These are phyloP conservation scores for Pseudocercospora musae DNA, from an alignment of 2,329 filamentous ascomycete species.

Conservation along the genomic window DNA sequence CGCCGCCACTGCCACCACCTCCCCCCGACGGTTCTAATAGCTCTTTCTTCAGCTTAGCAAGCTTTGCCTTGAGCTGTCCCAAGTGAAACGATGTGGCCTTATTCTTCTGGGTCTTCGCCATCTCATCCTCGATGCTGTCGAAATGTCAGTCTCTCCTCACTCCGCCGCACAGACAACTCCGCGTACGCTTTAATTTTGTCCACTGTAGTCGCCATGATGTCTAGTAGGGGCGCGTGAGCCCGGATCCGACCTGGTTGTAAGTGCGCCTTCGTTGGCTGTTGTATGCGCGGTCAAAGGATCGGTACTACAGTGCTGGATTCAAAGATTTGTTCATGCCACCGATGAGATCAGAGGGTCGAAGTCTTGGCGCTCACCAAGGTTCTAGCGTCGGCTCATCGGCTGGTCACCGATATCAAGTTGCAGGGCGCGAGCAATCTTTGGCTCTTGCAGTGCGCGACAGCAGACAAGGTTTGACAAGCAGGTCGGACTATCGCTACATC, in stretches of 20 bases:
- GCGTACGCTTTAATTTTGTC: slow-evolving; percentile 87
- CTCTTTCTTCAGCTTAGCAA: slow-evolving; percentile 96
- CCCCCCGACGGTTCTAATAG: slow-evolving; percentile 77
- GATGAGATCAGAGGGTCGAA: not conserved
- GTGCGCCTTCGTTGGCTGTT: not conserved
- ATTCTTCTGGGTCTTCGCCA: slow-evolving; percentile 88
- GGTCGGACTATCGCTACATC: not conserved
- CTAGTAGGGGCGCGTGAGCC: not conserved
- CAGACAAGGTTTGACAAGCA: not conserved
- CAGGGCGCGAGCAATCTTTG: not conserved
- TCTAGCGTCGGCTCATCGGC: not conserved
- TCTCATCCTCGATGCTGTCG: slow-evolving; percentile 77
- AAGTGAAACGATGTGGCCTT: slow-evolving; percentile 35
- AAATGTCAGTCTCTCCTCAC: not conserved
- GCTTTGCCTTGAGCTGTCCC: slow-evolving; percentile 92
- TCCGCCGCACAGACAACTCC: not conserved
- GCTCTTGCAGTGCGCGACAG: not conserved
- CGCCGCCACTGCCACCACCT: slow-evolving; percentile 74
- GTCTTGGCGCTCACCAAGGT: not conserved
- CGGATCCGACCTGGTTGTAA: not conserved
- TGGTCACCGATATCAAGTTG: not conserved
- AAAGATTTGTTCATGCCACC: not conserved
- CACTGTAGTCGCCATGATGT: slow-evolving; percentile 85
- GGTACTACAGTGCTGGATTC: not conserved
- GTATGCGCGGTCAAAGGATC: not conserved